Percentiles rank a stretch among this genome's conserved stretches.
Conservation (phyloP, 306 rosid species). For the Castanopsis chinensis region DNA sequence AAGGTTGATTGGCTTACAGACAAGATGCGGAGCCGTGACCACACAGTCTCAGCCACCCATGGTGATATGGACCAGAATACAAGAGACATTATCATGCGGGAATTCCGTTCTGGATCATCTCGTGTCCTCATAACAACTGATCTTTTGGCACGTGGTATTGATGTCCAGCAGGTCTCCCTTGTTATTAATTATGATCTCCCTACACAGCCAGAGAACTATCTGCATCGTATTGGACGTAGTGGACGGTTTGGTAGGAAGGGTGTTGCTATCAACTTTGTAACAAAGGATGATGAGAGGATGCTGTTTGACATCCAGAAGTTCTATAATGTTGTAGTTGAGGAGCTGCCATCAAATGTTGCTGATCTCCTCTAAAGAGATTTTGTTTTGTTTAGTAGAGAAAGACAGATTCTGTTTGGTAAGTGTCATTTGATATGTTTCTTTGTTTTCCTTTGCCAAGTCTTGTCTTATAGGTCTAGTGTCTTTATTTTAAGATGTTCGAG, state of each 20-base stretch:
- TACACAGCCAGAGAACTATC: slow-evolving; percentile 87
- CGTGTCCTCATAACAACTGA: slow-evolving; percentile 77
- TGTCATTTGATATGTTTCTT: slow-evolving; percentile 22
- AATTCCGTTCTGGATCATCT: slow-evolving; percentile 79
- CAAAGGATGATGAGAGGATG: slow-evolving; percentile 63
- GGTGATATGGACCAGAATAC: slow-evolving; percentile 94
- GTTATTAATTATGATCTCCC: slow-evolving; percentile 82
- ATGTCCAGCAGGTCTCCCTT: slow-evolving; percentile 81
- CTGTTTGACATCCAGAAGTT: slow-evolving; percentile 76
- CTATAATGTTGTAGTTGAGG: slow-evolving; percentile 68
- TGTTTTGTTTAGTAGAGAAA: slow-evolving; percentile 34
- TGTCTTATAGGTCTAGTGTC: slow-evolving; percentile 37
- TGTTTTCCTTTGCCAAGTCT: slow-evolving; percentile 10
- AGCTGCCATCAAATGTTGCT: slow-evolving; percentile 79
- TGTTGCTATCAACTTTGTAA: slow-evolving; percentile 78
- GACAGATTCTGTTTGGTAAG: slow-evolving; percentile 31
- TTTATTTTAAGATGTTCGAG: slow-evolving; percentile 26
- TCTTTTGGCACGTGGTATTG: slow-evolving; percentile 84
- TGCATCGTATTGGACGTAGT: slow-evolving; percentile 84
- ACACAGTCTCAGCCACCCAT: slow-evolving; percentile 81
- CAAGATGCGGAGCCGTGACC: slow-evolving; percentile 84
- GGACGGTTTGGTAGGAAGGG: slow-evolving; percentile 88
- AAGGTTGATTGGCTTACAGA: slow-evolving; percentile 90
- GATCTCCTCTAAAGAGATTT: slow-evolving; percentile 72
- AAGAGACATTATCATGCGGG: slow-evolving; percentile 85